Percentiles rank a stretch among this genome's conserved stretches.
Evolutionary conservation across 2,329 filamentous ascomycete species (phyloP).

Genomic region (Aspergillus candidus): DNA sequence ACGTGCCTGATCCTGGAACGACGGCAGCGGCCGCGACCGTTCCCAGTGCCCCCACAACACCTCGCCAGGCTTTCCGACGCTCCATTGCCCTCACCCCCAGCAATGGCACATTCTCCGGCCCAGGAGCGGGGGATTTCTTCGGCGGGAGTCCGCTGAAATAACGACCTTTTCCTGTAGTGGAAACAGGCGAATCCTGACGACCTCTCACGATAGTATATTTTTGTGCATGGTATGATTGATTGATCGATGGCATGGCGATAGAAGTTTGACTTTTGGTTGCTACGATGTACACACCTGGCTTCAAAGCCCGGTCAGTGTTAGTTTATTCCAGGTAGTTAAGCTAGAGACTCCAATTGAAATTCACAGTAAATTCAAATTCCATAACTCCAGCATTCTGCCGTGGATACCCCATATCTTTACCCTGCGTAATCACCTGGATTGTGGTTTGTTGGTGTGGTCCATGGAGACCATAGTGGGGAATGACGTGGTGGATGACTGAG

Average conservation of each 20-base stretch:
- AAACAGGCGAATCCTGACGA: not conserved
- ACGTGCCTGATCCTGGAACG: constrained; percentile 29
- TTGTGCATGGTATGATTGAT: not conserved
- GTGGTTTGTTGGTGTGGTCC: too few relatives aligned
- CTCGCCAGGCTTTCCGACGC: constrained; percentile 38
- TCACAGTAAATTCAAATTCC: too few relatives aligned
- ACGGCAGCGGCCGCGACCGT: constrained; percentile 11
- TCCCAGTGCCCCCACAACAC: constrained; percentile 34
- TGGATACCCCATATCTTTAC: too few relatives aligned
- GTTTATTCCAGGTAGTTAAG: too few relatives aligned
- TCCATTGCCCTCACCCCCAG: constrained; percentile 39
- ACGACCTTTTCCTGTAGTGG: not conserved
- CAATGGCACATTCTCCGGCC: constrained; percentile 36
- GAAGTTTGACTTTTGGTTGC: too few relatives aligned
- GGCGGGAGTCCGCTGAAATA: constrained; percentile 35
- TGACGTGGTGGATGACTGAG: constrained; percentile 24
- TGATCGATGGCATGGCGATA: not conserved
- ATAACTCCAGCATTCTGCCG: too few relatives aligned
- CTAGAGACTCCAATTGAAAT: too few relatives aligned
- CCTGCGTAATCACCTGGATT: too few relatives aligned
- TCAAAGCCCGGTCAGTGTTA: too few relatives aligned
- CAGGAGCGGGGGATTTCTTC: constrained; percentile 35
- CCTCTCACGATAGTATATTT: constrained; percentile 1
- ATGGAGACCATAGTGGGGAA: constrained; percentile 18
- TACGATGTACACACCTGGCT: too few relatives aligned